Base-by-base conservation (phyloP, 805 yeast species). In the Barnettozyma botsteinii region DNA sequence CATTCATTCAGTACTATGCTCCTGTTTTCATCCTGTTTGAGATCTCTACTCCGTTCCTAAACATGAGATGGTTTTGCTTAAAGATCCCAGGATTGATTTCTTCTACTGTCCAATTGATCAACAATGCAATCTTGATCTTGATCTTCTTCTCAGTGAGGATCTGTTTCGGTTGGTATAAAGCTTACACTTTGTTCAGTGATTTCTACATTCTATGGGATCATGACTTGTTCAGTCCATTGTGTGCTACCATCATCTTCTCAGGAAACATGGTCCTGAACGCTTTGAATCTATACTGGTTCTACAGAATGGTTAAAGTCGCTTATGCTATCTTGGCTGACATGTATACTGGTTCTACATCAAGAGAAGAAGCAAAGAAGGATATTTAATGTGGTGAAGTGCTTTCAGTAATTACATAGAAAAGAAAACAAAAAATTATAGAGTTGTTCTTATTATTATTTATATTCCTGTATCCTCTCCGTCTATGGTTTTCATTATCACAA, bases 11-110 rank as follows among this genome's bases (percentile, higher is more conserved):
- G 59, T 84, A 86, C 45, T 77, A 77, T 66, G 73, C 81, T 20
- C 87, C 93, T 3, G 72, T 77, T 3, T 87, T 87, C 57, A 70
- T 87, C 52, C 53, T 82, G 42, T 87, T 82, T 62, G 96, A 87
- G 63, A 67, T 81, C 37, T 81, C 91, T 30, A 84, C 95, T 3
- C 95, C 95, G 5, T 87, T 87, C 61, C 84, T 87, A 43, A 88
- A 87, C 61, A 55, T 83, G 48, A 80, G 88, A 62, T 87, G 95
- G 94, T 84, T 81, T 60, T 81, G 85, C 15, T 65, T 82, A 15
- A 77, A 80, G 46, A 68, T 85, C 21, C 91, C 94, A 3, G 71
- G 70, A 0, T 57, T 73, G n/a, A 64, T 85, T 50, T 71, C 78
- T 34, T 70, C 67, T 8, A 62, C 43, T n/a, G 45, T 73, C 25